Conservation (phyloP, 2,329 filamentous ascomycete species). For the Aspergillus ruber region DNA sequence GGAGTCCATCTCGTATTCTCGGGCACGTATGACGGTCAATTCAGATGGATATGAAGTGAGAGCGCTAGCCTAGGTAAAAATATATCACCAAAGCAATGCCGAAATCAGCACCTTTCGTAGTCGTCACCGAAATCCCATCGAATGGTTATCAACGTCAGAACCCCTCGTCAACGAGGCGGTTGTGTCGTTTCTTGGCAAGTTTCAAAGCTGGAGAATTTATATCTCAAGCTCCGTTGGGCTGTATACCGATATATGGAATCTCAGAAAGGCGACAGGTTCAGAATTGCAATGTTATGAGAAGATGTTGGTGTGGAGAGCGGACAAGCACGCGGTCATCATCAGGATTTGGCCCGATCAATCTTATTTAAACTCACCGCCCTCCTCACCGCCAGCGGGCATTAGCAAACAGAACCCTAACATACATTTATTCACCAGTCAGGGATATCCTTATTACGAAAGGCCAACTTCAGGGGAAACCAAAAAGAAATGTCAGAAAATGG, state of each 20-base stretch:
- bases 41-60: background rate
- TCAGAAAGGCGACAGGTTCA: background rate
- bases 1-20: constrained; percentile 19
- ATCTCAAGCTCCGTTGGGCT: background rate
- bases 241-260: too few species aligned
- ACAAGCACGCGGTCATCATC: constrained; percentile 2
- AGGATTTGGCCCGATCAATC: background rate
- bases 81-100: background rate
- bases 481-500: too few species aligned
- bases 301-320: constrained; percentile 1
- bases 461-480: too few species aligned
- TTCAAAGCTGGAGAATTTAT: too few species aligned
- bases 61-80: background rate
- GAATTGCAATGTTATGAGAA: background rate
- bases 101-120: background rate
- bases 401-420: background rate
- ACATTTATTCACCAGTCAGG: background rate
- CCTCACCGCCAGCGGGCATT: background rate
- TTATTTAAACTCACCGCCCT: background rate
- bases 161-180: too few species aligned
- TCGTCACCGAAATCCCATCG: too few species aligned
- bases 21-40: background rate
- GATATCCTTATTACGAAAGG: too few species aligned
- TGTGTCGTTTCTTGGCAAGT: too few species aligned
- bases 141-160: too few species aligned